Conservation (phyloP, 208 protist genomes). For the Leishmania tropica region DNA sequence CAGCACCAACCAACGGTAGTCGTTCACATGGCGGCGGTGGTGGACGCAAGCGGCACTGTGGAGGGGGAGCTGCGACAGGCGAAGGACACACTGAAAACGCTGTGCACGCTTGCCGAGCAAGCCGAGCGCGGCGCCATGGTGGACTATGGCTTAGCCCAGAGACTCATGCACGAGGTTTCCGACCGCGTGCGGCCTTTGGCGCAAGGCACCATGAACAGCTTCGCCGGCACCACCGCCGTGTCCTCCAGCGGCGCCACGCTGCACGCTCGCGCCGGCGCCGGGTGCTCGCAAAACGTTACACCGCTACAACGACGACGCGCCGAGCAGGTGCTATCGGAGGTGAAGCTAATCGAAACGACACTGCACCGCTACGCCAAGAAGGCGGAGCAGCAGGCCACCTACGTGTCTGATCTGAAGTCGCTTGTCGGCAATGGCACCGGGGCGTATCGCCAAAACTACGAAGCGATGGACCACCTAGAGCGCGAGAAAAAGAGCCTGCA, state of each 20-base stretch:
- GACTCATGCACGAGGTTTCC: conserved; percentile 21
- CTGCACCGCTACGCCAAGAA: conserved; percentile 49
- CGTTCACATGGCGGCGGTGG: conserved; percentile 2
- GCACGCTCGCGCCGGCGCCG: conserved; percentile 14
- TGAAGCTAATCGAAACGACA: conserved; percentile 53
- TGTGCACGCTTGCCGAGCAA: conserved; percentile 45
- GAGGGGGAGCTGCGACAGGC: conserved; percentile 54
- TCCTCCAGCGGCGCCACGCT: conserved; percentile 9
- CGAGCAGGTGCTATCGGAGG: conserved; percentile 65
- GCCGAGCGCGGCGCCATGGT: conserved; percentile 45
- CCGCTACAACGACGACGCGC: conserved; percentile 66
- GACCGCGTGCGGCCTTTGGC: conserved; percentile 35
- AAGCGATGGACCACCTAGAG: conserved; percentile 53
- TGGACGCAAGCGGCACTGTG: conserved; percentile 22
- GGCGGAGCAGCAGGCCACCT: conserved; percentile 34
- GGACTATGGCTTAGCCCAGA: conserved; percentile 28
- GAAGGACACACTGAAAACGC: conserved; percentile 41
- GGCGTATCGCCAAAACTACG: conserved; percentile 39
- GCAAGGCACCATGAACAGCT: conserved; percentile 28
- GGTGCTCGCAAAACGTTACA: conserved; percentile 32
- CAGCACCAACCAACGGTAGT: not conserved
- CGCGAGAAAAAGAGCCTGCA: conserved; percentile 66
- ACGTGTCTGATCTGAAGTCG: conserved; percentile 44
- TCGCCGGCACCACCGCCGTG: conserved; percentile 21
- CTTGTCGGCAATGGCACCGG: conserved; percentile 48